A percentile compares a stretch with the other conserved stretches of the same genome.
Evolutionary conservation across 106 monocot genomes (phyloP).

Genomic region (Amphibolis antarctica): DNA sequence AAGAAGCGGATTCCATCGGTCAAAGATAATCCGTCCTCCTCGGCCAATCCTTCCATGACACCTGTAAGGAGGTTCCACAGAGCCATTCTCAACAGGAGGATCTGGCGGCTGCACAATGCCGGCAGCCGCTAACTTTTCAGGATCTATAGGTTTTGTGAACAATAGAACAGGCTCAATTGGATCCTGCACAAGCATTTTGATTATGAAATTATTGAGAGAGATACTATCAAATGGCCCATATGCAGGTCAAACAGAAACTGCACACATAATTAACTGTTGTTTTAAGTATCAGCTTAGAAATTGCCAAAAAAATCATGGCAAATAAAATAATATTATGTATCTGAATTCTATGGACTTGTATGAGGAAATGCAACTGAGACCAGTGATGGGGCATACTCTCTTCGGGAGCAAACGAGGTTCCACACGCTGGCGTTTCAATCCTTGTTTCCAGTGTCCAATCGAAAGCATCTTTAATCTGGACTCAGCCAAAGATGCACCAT

Average conservation of each 20-base stretch:
- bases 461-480: slow-evolving; percentile 33
- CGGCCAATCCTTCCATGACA: slow-evolving; percentile 78
- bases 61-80: slow-evolving; percentile 32
- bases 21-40: slow-evolving; percentile 90
- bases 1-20: slow-evolving; percentile 54
- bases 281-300: too few relatives aligned
- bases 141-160: slow-evolving; percentile 65
- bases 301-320: too few relatives aligned
- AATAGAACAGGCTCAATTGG: slow-evolving; percentile 51
- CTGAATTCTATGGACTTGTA: too few relatives aligned
- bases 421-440: slow-evolving; percentile 38
- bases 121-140: slow-evolving; percentile 41
- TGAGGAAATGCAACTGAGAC: not conserved
- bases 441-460: slow-evolving; percentile 40
- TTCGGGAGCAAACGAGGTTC: slow-evolving; percentile 45
- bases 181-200: slow-evolving; percentile 44
- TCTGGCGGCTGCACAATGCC: slow-evolving; percentile 51
- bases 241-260: not conserved
- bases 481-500: slow-evolving; percentile 18
- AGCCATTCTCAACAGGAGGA: slow-evolving; percentile 58
- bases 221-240: too few relatives aligned
- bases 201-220: slow-evolving; percentile 1
- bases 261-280: too few relatives aligned
- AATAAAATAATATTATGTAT: too few relatives aligned
- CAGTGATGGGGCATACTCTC: slow-evolving; percentile 31